phyloP scores from a whole-genome alignment of 1,284 basidiomycete genomes.

The Cutaneotrichosporon sp. region DNA sequence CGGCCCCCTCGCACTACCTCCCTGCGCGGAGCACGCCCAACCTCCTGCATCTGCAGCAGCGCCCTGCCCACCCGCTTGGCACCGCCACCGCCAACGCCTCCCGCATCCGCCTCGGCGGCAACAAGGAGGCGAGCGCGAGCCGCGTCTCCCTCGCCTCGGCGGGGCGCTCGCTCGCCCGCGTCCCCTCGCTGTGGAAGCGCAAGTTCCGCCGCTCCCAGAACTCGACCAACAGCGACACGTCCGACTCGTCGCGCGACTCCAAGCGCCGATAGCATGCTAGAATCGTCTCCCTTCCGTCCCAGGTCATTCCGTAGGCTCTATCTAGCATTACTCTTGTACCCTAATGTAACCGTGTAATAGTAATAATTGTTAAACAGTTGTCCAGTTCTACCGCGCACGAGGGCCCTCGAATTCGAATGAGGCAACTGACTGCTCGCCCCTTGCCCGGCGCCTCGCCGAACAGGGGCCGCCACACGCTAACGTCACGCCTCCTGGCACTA shows the following conservation, averaged over 20 bases:
- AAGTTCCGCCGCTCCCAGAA: neutral
- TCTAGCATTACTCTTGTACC: too few relatives aligned
- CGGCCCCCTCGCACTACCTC: neutral
- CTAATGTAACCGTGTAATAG: neutral
- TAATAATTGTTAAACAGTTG: neutral
- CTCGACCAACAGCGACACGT: neutral
- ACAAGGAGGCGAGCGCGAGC: neutral
- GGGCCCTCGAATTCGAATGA: neutral
- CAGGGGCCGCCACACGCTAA: too few relatives aligned
- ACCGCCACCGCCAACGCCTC: neutral
- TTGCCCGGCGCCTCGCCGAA: too few relatives aligned
- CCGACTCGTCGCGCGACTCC: conserved; percentile 20
- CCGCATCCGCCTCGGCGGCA: neutral
- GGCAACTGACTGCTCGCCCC: too few relatives aligned
- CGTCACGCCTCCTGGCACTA: too few relatives aligned
- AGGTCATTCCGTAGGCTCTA: too few relatives aligned
- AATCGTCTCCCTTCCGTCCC: too few relatives aligned
- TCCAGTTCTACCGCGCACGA: neutral
- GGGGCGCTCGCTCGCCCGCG: neutral
- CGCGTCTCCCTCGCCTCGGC: conserved; percentile 1
- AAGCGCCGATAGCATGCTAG: neutral
- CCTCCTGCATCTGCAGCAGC: neutral
- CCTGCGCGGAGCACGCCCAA: neutral
- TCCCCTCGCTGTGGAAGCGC: neutral
- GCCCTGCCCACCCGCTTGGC: neutral